Base-by-base conservation (phyloP, 2,329 filamentous ascomycete species). In the Trichoderma breve region DNA sequence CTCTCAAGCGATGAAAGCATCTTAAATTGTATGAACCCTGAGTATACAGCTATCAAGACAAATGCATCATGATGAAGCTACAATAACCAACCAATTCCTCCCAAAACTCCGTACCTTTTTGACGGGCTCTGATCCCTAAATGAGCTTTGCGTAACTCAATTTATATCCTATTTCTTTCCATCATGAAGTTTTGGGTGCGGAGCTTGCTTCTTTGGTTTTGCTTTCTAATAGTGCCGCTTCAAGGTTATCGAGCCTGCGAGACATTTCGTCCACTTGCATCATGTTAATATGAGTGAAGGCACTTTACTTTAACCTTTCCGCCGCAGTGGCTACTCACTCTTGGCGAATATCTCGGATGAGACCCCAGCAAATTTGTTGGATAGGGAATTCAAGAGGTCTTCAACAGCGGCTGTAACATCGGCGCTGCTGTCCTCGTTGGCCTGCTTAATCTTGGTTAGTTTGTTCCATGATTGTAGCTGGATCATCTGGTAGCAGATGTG, bases 191-290 rank as follows among this genome's bases (percentile, higher is more conserved):
- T 66, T 70, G 58, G 64, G 69, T 36, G 66, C 55, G 7, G 83
- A 75, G 11, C 78, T 78, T 53, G 76, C 78, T 9, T 83, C 80
- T 71, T 84, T 84, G 71, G 85, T 81, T 75, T 86, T 89, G 72
- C 84, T 87, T 51, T 88, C 86, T 76, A 89, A 86, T 58, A 97
- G 85, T 15, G 91, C 90, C 28, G 91, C 86, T 80, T 97, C 95
- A 12, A 98, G 86, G 72, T 91, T 93, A 79, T 98, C 95, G 26
- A 98, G 84, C 30, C 95, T 89, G 73, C 92, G 87, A 15, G 93
- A 92, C 94, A 98, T 97, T 74, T 97, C 94, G 79, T 97, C 95
- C 92, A 98, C 94, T 97, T 57, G 67, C n/a, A 32, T 34, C 28
- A 7, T 21, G 73, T 77, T 18, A 79, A 74, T 28, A 58, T 64